Percentiles rank a stretch among this genome's conserved stretches.
Evolutionary conservation across 129 eudicot species (phyloP).

Genomic region (Flaveria linearis): DNA sequence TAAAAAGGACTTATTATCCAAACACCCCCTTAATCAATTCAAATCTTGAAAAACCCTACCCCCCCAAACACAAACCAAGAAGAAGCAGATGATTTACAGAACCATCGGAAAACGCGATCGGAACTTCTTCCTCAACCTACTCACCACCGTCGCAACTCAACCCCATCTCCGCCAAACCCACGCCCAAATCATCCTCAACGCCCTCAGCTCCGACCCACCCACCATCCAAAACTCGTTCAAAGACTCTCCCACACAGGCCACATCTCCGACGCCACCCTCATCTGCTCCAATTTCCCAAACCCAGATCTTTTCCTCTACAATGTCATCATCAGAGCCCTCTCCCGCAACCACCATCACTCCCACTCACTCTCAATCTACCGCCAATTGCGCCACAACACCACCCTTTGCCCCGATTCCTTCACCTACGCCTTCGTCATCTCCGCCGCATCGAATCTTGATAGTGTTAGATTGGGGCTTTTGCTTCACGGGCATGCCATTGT

Average conservation of each 20-base stretch:
- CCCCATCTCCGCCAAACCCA: constrained; percentile 66
- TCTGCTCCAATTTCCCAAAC: constrained; percentile 47
- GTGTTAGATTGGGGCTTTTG: constrained; percentile 40
- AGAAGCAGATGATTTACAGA: constrained; percentile 45
- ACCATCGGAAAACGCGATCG: constrained; percentile 41
- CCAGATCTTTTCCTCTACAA: constrained; percentile 84
- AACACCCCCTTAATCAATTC: no score
- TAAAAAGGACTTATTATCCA: no score
- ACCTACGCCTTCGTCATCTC: constrained; percentile 62
- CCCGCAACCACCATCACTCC: constrained; percentile 32
- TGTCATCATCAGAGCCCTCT: constrained; percentile 63
- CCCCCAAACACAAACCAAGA: constrained; percentile 11
- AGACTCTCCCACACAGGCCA: constrained; percentile 56
- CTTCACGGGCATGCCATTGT: constrained; percentile 73
- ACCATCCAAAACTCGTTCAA: constrained; percentile 71
- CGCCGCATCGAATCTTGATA: constrained; percentile 44
- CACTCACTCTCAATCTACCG: constrained; percentile 47
- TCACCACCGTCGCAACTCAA: constrained; percentile 40
- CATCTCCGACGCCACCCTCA: constrained; percentile 37
- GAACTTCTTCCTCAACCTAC: constrained; percentile 47
- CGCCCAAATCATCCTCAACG: constrained; percentile 71
- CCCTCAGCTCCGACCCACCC: constrained; percentile 45
- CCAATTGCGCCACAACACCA: constrained; percentile 32
- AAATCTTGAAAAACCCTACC: not conserved
- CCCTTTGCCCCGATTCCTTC: constrained; percentile 54